Percentiles rank a stretch among this genome's conserved stretches.
These are phyloP conservation scores for Leccinum longicurvipes DNA, from an alignment of 768 basidiomycete species.

Conservation along the genomic window DNA sequence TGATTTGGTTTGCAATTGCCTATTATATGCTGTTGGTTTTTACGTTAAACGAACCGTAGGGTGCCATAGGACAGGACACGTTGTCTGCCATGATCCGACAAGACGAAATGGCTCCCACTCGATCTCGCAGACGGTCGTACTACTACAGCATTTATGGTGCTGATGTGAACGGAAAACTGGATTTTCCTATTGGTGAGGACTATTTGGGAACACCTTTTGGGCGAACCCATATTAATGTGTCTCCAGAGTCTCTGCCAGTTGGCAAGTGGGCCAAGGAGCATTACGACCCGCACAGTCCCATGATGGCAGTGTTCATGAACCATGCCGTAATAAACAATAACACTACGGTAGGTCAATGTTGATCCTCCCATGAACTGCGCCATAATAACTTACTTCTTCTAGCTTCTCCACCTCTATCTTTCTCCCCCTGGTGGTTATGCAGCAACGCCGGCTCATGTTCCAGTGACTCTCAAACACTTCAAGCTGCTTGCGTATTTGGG, in stretches of 20 bases:
- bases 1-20: conserved; percentile 23
- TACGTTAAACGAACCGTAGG: conserved; percentile 38
- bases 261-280: conserved; percentile 58
- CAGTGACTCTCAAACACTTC: conserved; percentile 75
- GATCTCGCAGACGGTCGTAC: conserved; percentile 55
- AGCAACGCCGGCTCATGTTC: conserved; percentile 42
- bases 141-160: conserved; percentile 40
- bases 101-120: conserved; percentile 61
- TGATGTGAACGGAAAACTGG: conserved; percentile 46
- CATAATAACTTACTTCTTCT: conserved; percentile 2
- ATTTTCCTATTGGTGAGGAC: conserved; percentile 54
- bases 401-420: conserved; percentile 52
- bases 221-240: neutral
- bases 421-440: conserved; percentile 21
- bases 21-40: neutral
- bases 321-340: conserved; percentile 74
- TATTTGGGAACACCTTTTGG: neutral
- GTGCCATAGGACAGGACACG: conserved; percentile 69
- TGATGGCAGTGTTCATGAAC: conserved; percentile 66
- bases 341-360: conserved; percentile 24
- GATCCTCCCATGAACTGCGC: neutral
- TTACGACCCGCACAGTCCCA: conserved; percentile 53
- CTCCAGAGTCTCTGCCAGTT: conserved; percentile 52
- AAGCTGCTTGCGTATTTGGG: conserved; percentile 68
- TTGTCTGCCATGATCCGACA: conserved; percentile 70